phyloP scores from a whole-genome alignment of 2,329 filamentous ascomycete species.

The Coniella lustricola region DNA sequence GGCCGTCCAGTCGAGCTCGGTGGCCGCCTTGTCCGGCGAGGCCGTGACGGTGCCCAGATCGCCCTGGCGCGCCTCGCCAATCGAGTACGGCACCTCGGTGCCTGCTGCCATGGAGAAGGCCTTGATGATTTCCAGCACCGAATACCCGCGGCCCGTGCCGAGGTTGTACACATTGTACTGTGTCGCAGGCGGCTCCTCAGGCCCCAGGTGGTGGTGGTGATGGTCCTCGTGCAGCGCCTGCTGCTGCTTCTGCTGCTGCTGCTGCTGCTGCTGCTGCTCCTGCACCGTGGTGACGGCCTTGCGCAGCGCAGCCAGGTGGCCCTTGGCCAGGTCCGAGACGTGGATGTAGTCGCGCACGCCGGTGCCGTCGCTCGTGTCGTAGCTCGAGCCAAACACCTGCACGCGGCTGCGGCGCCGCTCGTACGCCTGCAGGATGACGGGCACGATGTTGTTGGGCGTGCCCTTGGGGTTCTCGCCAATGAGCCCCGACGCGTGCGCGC shows the following conservation, averaged over 20 bases:
- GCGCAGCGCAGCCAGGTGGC: slow-evolving; percentile 11
- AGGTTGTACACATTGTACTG: slow-evolving; percentile 12
- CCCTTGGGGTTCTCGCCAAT: slow-evolving; percentile 14
- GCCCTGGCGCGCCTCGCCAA: slow-evolving; percentile 5
- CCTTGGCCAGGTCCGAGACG: slow-evolving; percentile 12
- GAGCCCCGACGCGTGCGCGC: slow-evolving; percentile 10
- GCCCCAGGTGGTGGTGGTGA: too few relatives aligned
- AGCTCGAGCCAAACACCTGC: slow-evolving; percentile 13
- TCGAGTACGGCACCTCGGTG: slow-evolving; percentile 7
- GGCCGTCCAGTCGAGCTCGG: slow-evolving; percentile 14
- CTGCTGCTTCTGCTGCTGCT: not conserved
- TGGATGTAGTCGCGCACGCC: slow-evolving; percentile 14
- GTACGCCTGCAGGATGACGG: slow-evolving; percentile 14
- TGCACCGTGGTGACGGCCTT: slow-evolving; percentile 3
- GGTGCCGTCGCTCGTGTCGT: slow-evolving; percentile 11
- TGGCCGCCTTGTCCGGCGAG: slow-evolving; percentile 9
- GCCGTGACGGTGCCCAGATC: slow-evolving; percentile 12
- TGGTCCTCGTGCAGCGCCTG: too few relatives aligned
- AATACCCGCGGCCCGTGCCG: slow-evolving; percentile 13
- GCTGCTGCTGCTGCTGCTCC: not conserved
- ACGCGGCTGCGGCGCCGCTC: slow-evolving; percentile 10
- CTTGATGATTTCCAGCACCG: slow-evolving; percentile 12
- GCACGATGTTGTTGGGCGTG: slow-evolving; percentile 13
- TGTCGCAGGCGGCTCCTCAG: not conserved
- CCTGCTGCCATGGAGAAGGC: slow-evolving; percentile 12